Evolutionary conservation across 2,329 filamentous ascomycete species (phyloP).

Genomic region (Lachnellula cervina): DNA sequence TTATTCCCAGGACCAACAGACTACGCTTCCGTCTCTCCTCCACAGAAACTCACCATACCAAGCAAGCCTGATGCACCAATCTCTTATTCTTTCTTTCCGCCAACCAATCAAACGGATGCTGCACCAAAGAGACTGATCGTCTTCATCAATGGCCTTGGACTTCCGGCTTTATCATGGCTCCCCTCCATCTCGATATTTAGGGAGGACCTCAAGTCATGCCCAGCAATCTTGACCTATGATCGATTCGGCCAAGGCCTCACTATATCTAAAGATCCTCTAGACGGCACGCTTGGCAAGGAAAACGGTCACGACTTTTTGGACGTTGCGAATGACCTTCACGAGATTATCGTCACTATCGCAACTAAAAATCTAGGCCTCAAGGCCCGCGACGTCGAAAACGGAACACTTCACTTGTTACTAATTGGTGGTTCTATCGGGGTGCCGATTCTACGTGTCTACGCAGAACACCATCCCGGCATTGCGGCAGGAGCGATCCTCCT

Average conservation of each 20-base stretch:
- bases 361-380: slow-evolving; percentile 10
- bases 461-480: slow-evolving; percentile 24
- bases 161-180: slow-evolving; percentile 28
- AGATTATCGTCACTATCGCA: slow-evolving; percentile 24
- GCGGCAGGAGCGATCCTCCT: slow-evolving; percentile 30
- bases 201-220: slow-evolving; percentile 14
- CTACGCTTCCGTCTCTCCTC: not conserved
- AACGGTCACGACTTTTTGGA: slow-evolving; percentile 29
- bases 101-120: slow-evolving; percentile 8
- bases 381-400: slow-evolving; percentile 2
- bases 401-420: slow-evolving; percentile 23
- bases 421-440: slow-evolving; percentile 31
- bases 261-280: slow-evolving; percentile 21
- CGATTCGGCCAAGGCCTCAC: slow-evolving; percentile 27
- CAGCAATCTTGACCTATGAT: slow-evolving; percentile 33
- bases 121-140: slow-evolving; percentile 21
- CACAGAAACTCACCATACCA: slow-evolving; percentile 21
- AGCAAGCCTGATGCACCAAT: slow-evolving; percentile 30
- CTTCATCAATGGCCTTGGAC: slow-evolving; percentile 31
- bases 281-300: slow-evolving; percentile 20
- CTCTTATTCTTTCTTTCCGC: slow-evolving; percentile 28
- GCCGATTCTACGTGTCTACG: slow-evolving; percentile 30
- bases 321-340: slow-evolving; percentile 28
- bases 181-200: slow-evolving; percentile 26
- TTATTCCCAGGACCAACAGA: not conserved